Conservation (phyloP, 192 early-diverging fungal genomes). For the Linnemannia schmuckeri region DNA sequence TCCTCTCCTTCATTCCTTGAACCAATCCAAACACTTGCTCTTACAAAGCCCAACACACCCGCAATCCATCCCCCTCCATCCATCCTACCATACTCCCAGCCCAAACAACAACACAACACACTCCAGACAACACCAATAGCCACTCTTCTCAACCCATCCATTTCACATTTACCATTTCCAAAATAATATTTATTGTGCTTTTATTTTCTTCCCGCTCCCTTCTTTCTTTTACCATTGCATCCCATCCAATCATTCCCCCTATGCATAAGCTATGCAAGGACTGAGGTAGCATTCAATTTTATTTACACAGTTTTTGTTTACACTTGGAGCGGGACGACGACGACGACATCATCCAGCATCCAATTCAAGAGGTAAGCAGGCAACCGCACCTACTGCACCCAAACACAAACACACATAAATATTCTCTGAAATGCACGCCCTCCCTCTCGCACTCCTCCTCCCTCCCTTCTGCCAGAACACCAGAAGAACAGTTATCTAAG, state of each 20-base stretch:
- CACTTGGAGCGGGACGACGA: neutral
- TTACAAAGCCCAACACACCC: no score
- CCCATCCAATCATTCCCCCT: neutral
- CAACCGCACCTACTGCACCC: neutral
- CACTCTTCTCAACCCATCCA: no score
- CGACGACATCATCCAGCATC: neutral
- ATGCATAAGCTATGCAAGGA: conserved; percentile 4
- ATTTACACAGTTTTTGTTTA: neutral
- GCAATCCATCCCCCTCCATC: no score
- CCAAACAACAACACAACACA: no score
- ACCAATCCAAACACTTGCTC: neutral
- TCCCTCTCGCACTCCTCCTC: no score
- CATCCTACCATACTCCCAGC: no score
- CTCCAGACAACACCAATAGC: no score
- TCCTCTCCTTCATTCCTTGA: neutral
- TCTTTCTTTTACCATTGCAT: neutral
- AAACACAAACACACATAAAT: neutral
- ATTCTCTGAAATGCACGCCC: neutral
- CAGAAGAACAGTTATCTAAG: neutral
- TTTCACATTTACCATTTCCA: no score
- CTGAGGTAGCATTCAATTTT: conserved; percentile 4
- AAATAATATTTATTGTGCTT: neutral
- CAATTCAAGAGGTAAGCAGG: conserved; percentile 7
- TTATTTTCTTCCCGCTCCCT: neutral
- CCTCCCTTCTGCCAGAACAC: neutral